Conservation (phyloP, 1,139 yeast species). For the Zygosaccharomyces sapae region DNA sequence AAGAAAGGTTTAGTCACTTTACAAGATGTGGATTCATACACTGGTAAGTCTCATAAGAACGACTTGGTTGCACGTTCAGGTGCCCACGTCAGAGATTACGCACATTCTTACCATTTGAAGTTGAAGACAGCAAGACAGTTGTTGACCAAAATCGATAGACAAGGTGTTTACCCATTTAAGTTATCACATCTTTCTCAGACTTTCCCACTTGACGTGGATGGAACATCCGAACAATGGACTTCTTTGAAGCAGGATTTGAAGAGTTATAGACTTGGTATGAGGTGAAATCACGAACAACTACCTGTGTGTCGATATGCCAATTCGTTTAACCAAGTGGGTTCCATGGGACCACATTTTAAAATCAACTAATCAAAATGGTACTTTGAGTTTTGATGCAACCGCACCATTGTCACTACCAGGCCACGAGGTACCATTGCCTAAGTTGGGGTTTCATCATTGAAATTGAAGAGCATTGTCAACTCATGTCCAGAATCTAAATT, state of each 20-base stretch:
- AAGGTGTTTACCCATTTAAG: conserved; percentile 91
- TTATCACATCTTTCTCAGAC: conserved; percentile 57
- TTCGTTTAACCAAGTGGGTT: conserved; percentile 64
- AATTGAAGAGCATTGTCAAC: conserved; percentile 59
- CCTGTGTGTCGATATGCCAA: conserved; percentile 70
- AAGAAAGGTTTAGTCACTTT: conserved; percentile 65
- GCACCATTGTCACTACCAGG: conserved; percentile 64
- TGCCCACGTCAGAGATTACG: conserved; percentile 79
- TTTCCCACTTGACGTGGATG: conserved; percentile 52
- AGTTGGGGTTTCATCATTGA: conserved; percentile 64
- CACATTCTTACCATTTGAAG: conserved; percentile 70
- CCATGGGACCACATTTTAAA: conserved; percentile 63
- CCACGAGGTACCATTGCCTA: conserved; percentile 66
- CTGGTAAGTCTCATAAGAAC: conserved; percentile 55
- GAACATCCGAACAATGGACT: conserved; percentile 38
- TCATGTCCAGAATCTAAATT: conserved; percentile 43
- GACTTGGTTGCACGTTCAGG: conserved; percentile 62
- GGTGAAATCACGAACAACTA: conserved; percentile 80
- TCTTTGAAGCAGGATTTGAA: conserved; percentile 51
- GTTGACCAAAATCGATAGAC: conserved; percentile 65
- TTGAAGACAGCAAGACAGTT: conserved; percentile 70
- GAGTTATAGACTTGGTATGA: conserved; percentile 67
- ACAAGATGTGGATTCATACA: conserved; percentile 58
- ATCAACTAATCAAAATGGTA: conserved; percentile 60
- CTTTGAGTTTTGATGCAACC: conserved; percentile 58